Percentiles rank a stretch among this genome's conserved stretches.
Conservation (phyloP, 2,329 filamentous ascomycete genomes). For the Clathrospora elynae region DNA sequence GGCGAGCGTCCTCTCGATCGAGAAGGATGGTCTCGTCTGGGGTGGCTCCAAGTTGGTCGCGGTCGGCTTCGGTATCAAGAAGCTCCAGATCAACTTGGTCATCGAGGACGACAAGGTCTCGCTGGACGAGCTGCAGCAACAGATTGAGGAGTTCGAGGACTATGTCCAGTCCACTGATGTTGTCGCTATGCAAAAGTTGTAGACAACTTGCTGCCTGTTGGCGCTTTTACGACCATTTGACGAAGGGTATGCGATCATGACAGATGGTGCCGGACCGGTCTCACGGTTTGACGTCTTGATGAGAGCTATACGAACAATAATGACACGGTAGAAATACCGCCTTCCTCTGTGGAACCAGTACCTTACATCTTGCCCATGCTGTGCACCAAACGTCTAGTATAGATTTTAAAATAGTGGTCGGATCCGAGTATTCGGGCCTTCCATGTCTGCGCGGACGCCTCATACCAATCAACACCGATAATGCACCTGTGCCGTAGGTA, state of each 20-base stretch:
- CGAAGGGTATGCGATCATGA: slow-evolving; percentile 29
- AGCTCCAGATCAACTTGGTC: slow-evolving; percentile 98
- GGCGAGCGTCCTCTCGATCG: slow-evolving; percentile 77
- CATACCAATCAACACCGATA: too few species aligned
- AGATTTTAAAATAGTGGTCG: too few species aligned
- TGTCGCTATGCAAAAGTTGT: slow-evolving; percentile 62
- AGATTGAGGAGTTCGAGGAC: slow-evolving; percentile 88
- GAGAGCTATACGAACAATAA: slow-evolving; percentile 43
- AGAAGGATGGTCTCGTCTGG: slow-evolving; percentile 95
- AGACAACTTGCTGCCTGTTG: slow-evolving; percentile 24
- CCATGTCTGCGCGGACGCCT: too few species aligned
- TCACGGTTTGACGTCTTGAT: slow-evolving; percentile 42
- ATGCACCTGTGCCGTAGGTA: too few species aligned
- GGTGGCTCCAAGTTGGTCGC: slow-evolving; percentile 86
- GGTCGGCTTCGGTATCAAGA: slow-evolving; percentile 97
- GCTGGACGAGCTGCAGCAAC: slow-evolving; percentile 80
- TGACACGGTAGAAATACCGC: slow-evolving; percentile 32
- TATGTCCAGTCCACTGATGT: slow-evolving; percentile 94
- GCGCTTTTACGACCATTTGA: slow-evolving; percentile 18
- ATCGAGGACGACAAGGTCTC: slow-evolving; percentile 97
- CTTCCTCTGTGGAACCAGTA: slow-evolving; percentile 22
- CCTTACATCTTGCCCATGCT: slow-evolving; percentile 8
- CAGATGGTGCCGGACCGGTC: slow-evolving; percentile 26
- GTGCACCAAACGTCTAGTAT: slow-evolving; percentile 10
- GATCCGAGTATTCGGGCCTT: too few species aligned